Percentiles rank a stretch among this genome's conserved stretches.
These are phyloP conservation scores for Populus nigra DNA, from an alignment of 345 rosid genomes.

Conservation along the genomic window DNA sequence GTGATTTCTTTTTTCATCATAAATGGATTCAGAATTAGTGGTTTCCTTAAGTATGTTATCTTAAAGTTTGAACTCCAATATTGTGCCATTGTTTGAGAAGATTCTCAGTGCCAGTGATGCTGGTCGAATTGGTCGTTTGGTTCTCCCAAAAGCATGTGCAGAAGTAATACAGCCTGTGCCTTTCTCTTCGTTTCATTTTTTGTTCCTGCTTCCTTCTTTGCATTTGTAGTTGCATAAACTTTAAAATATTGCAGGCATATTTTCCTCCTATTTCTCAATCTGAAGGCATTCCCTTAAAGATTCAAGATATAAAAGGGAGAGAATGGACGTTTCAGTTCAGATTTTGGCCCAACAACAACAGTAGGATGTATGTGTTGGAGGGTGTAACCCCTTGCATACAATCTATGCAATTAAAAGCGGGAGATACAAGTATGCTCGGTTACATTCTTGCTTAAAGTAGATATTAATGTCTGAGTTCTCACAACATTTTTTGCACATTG, in stretches of 20 bases:
- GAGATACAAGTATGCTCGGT: slow-evolving; percentile 69
- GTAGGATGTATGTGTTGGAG: slow-evolving; percentile 97
- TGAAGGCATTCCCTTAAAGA: slow-evolving; percentile 80
- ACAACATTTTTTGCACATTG: not conserved
- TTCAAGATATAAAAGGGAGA: slow-evolving; percentile 82
- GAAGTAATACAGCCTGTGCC: slow-evolving; percentile 50
- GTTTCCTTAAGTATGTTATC: slow-evolving; percentile 41
- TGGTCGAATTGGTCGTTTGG: slow-evolving; percentile 92
- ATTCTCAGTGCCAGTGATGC: slow-evolving; percentile 96
- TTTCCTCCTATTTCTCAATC: slow-evolving; percentile 91
- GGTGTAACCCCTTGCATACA: slow-evolving; percentile 99
- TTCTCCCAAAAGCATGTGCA: slow-evolving; percentile 96
- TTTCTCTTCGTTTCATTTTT: not conserved
- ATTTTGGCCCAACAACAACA: slow-evolving; percentile 98
- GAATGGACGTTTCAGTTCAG: slow-evolving; percentile 98
- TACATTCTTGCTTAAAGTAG: slow-evolving; percentile 8
- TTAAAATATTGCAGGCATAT: slow-evolving; percentile 61
- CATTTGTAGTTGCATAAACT: slow-evolving; percentile 20
- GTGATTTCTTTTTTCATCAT: slow-evolving; percentile 5
- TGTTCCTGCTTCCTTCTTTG: not conserved
- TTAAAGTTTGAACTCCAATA: slow-evolving; percentile 66
- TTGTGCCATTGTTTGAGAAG: slow-evolving; percentile 93
- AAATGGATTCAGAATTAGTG: slow-evolving; percentile 10
- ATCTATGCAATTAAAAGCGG: slow-evolving; percentile 82
- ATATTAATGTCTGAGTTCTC: slow-evolving; percentile 2